Evolutionary conservation across 2,329 filamentous ascomycete genomes (phyloP), one percentile per base, ranked within the genome.

Genomic region (Fusarium denticulatum): DNA sequence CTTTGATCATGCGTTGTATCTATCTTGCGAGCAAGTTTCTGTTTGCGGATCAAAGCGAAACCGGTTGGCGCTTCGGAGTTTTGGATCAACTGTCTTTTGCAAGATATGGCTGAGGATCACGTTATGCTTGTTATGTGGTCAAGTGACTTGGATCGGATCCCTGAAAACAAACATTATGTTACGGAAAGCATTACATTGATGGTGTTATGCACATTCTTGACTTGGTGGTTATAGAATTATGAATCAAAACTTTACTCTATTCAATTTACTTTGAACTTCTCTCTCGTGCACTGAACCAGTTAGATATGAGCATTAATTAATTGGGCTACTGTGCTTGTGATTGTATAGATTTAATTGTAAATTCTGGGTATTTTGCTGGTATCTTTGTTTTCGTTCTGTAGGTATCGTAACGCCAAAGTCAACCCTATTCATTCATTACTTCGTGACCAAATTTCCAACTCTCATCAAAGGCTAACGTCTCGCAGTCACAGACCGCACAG

Each of bases 401-500:
- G 62, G 62, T 68, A 67, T 71, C 56, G 45, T 71, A 60, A 71
- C 69, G 67, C 67, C 60, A 68, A 69, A 26, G 49, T 52, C n/a
- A 53, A 52, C 5, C 39, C 46, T 52, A 32, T 32, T 36, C 40
- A 50, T 46, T 61, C 67, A 63, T 67, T 34, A 71, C 42, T 62
- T 67, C 62, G 50, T 62, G 32, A 66, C 46, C 46, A 50, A 52
- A 46, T 46, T 43, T 42, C 43, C n/a, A 65, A 49, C 39, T 24
- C 50, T 57, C 39, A 26, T 40, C 13, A 34, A 34, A 36, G 58
- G 22, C 20, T 42, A 69, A 28, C 46, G 61, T 63, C 73, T 75
- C 4, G 69, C 79, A 22, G 76, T 82, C 20, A 82, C 77, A 10
- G 79, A 93, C 65, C 87, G 89, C 3, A 91, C 90, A 16, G 93